phyloP scores from a whole-genome alignment of 1,139 yeast species.

The Blastobotrys persicus region DNA sequence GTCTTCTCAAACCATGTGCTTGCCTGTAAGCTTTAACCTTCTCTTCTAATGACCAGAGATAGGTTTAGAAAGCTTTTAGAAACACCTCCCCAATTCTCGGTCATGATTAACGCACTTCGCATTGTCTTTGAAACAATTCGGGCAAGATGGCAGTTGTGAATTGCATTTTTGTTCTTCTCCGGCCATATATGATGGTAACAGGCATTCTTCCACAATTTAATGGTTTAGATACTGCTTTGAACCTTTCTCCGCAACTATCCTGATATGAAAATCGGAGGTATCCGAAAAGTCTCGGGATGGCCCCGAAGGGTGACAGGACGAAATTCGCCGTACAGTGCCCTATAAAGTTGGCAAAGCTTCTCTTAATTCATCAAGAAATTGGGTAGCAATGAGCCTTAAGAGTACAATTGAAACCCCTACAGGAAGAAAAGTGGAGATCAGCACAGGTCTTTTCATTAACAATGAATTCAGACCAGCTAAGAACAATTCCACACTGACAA shows the following conservation, averaged over 20 bases:
- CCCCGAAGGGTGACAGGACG: not conserved
- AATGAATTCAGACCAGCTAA: conserved; percentile 55
- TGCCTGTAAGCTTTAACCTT: not conserved
- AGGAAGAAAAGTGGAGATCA: conserved; percentile 21
- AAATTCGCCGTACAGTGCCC: too few relatives aligned
- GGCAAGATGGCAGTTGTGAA: conserved; percentile 22
- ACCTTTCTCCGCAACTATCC: too few relatives aligned
- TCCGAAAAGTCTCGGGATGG: not conserved
- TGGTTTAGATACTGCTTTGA: too few relatives aligned
- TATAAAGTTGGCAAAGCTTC: not conserved
- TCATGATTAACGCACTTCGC: conserved; percentile 19
- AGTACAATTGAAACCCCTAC: not conserved
- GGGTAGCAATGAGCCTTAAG: not conserved
- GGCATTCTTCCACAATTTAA: too few relatives aligned
- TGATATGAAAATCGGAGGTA: too few relatives aligned
- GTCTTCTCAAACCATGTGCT: too few relatives aligned
- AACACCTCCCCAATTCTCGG: conserved; percentile 10
- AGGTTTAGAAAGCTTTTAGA: conserved; percentile 8
- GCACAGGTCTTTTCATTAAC: conserved; percentile 61
- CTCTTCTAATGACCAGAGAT: conserved; percentile 12
- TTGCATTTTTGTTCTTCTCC: conserved; percentile 23
- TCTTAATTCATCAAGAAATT: not conserved
- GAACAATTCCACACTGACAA: conserved; percentile 52
- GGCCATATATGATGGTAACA: too few relatives aligned
- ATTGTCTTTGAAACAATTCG: conserved; percentile 23